Evolutionary conservation across 2,329 filamentous ascomycete species (phyloP).

Genomic region (Verticillium dahliae): DNA sequence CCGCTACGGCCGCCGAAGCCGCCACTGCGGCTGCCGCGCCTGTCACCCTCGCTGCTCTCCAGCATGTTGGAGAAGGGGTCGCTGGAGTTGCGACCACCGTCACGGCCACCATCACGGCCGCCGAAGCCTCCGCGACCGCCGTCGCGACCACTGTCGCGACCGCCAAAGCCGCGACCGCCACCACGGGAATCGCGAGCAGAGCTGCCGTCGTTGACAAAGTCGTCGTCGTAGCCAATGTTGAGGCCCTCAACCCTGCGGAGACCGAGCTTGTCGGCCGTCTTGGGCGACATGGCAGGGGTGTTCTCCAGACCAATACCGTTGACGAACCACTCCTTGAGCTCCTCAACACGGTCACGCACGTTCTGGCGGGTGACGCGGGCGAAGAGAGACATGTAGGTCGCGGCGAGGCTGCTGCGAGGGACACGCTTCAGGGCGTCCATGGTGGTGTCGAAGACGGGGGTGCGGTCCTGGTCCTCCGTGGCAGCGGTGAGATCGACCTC

Average conservation of each 20-base stretch:
- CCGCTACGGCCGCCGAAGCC: constrained; percentile 2
- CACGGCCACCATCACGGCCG: constrained; percentile 13
- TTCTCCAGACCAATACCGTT: constrained; percentile 44
- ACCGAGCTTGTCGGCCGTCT: constrained; percentile 19
- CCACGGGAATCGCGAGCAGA: constrained; percentile 6
- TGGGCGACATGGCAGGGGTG: constrained; percentile 14
- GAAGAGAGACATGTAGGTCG: constrained; percentile 51
- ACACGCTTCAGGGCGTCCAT: constrained; percentile 10
- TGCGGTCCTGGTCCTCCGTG: constrained; percentile 23
- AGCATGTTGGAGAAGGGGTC: constrained; percentile 16
- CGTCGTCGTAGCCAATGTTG: constrained; percentile 18
- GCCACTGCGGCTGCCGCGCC: constrained; percentile 6
- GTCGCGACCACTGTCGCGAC: constrained; percentile 9
- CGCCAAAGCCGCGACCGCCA: constrained; percentile 5
- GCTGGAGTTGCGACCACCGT: constrained; percentile 6
- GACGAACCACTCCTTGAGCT: constrained; percentile 47
- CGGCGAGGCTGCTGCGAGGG: constrained; percentile 23
- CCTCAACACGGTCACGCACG: constrained; percentile 31
- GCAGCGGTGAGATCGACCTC: constrained; percentile 36
- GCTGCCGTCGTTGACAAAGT: constrained; percentile 8
- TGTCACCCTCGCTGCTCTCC: background rate
- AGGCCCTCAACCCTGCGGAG: constrained; percentile 22
- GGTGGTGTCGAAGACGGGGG: constrained; percentile 16
- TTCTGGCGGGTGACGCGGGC: constrained; percentile 38
- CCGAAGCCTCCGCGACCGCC: constrained; percentile 3